Conservation (phyloP, 192 early-diverging fungal genomes). For the Coemansia sp. region DNA sequence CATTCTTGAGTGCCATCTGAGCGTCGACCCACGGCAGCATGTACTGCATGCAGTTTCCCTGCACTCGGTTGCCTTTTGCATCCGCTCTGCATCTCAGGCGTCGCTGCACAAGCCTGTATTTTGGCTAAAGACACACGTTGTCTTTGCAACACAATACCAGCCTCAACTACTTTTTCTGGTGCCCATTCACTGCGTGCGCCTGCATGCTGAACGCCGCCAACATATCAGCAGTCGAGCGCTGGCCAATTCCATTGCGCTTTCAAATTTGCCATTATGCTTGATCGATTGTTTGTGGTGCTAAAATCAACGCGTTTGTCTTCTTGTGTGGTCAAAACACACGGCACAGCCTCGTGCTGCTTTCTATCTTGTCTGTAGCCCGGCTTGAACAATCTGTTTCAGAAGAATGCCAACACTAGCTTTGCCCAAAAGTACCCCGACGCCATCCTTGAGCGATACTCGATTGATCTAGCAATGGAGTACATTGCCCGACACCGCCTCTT, state of each 20-base stretch:
- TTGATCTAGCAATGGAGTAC: conserved; percentile 70
- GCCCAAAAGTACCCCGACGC: conserved; percentile 76
- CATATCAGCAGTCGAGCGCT: background rate
- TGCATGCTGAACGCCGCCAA: background rate
- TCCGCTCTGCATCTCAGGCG: background rate
- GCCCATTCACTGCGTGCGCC: background rate
- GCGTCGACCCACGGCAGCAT: background rate
- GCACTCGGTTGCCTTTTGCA: background rate
- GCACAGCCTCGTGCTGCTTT: background rate
- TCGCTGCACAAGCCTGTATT: background rate
- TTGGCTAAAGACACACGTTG: background rate
- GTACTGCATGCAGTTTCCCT: background rate
- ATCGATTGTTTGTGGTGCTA: background rate
- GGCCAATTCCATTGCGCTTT: background rate
- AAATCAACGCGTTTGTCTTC: background rate
- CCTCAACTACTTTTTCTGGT: background rate
- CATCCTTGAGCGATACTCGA: conserved; percentile 84
- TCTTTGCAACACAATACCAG: background rate
- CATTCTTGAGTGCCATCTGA: background rate
- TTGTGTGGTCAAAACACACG: background rate
- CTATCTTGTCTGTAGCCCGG: conserved; percentile 61
- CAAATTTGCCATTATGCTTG: background rate
- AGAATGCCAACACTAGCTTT: conserved; percentile 76
- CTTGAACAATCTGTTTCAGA: conserved; percentile 87
- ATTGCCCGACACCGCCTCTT: conserved; percentile 73